Percentiles rank a stretch among this genome's conserved stretches.
Conservation (phyloP, 1,139 yeast species). For the Hansenula sp. region DNA sequence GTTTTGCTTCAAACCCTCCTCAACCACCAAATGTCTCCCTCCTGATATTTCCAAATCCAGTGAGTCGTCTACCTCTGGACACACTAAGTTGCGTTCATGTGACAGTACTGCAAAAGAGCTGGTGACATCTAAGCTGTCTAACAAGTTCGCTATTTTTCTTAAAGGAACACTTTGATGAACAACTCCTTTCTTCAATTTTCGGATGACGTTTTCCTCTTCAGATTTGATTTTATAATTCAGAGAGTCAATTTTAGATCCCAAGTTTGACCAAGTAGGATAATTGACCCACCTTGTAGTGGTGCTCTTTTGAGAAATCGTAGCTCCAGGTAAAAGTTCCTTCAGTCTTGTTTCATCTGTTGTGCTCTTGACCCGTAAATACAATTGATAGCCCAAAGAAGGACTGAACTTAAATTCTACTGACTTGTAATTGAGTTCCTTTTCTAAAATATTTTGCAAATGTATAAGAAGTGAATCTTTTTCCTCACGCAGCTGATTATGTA, state of each 20-base stretch:
- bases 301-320: slow-evolving; percentile 21
- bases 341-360: slow-evolving; percentile 1
- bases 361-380: not conserved
- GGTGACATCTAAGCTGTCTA: slow-evolving; percentile 71
- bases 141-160: slow-evolving; percentile 25
- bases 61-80: slow-evolving; percentile 60
- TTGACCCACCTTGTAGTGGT: slow-evolving; percentile 28
- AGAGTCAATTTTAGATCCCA: slow-evolving; percentile 28
- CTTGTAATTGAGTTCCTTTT: slow-evolving; percentile 7
- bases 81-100: slow-evolving; percentile 52
- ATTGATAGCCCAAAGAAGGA: slow-evolving; percentile 12
- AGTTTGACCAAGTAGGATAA: slow-evolving; percentile 29
- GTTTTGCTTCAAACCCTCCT: slow-evolving; percentile 52
- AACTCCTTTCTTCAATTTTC: slow-evolving; percentile 24
- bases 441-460: slow-evolving; percentile 17
- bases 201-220: slow-evolving; percentile 27
- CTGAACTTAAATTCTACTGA: slow-evolving; percentile 14
- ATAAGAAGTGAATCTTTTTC: slow-evolving; percentile 27
- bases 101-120: slow-evolving; percentile 72
- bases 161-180: slow-evolving; percentile 24
- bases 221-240: slow-evolving; percentile 20
- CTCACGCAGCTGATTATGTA: slow-evolving; percentile 28
- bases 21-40: slow-evolving; percentile 91
- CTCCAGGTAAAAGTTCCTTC: slow-evolving; percentile 4
- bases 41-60: slow-evolving; percentile 40